Evolutionary conservation across 495 filamentous ascomycete species (phyloP).

Genomic region (Podospora didyma): DNA sequence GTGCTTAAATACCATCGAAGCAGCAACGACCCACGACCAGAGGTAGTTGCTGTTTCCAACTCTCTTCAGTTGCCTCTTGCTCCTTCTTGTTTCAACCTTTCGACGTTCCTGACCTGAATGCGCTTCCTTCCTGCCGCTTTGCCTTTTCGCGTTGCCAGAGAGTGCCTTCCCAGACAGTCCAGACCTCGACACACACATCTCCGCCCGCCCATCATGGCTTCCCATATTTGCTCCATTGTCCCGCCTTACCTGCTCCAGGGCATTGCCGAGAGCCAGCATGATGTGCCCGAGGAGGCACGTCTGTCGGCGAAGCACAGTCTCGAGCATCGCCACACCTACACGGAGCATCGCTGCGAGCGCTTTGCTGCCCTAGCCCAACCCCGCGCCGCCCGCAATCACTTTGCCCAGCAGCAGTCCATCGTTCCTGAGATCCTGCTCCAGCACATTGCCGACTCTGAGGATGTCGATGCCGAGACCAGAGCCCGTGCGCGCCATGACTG

Average conservation of each 20-base stretch:
- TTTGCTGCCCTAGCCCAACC: slow-evolving; percentile 27
- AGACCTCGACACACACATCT: neutral
- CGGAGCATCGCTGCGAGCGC: slow-evolving; percentile 24
- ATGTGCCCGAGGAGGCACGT: slow-evolving; percentile 21
- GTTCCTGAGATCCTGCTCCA: slow-evolving; percentile 35
- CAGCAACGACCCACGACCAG: too few relatives aligned
- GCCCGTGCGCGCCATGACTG: slow-evolving; percentile 30
- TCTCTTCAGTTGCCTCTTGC: too few relatives aligned
- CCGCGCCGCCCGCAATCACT: slow-evolving; percentile 2
- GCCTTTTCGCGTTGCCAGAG: neutral
- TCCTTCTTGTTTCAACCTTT: too few relatives aligned
- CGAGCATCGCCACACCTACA: slow-evolving; percentile 18
- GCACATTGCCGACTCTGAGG: slow-evolving; percentile 30
- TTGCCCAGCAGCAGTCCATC: slow-evolving; percentile 21
- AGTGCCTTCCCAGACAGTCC: neutral
- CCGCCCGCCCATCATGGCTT: slow-evolving; percentile 5
- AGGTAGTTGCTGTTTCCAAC: too few relatives aligned
- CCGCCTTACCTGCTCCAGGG: slow-evolving; percentile 36
- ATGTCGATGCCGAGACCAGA: slow-evolving; percentile 34
- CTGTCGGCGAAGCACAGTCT: slow-evolving; percentile 25
- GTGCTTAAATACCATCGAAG: too few relatives aligned
- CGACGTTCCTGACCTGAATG: neutral
- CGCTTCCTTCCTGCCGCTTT: neutral
- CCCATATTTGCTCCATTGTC: slow-evolving; percentile 31
- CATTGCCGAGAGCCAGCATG: slow-evolving; percentile 26